These are phyloP conservation scores for Cercospora janseana DNA, from an alignment of 2,329 filamentous ascomycete species.

Conservation along the genomic window DNA sequence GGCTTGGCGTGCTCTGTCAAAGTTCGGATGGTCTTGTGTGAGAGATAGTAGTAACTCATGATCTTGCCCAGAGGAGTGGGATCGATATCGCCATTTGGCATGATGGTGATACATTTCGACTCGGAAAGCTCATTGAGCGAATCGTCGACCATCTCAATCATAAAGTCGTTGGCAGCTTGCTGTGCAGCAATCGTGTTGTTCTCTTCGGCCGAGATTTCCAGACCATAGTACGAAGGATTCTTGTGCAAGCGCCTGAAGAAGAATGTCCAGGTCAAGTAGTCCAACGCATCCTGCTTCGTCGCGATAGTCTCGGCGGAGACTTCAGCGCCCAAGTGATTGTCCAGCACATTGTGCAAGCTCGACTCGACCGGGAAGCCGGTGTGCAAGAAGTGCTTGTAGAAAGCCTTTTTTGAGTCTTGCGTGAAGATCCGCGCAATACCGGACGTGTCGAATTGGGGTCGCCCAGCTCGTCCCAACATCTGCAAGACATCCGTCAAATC, in stretches of 20 bases:
- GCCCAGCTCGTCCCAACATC: constrained; percentile 93
- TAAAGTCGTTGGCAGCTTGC: constrained; percentile 85
- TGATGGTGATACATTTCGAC: constrained; percentile 79
- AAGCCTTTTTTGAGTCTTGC: constrained; percentile 95
- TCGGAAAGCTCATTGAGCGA: constrained; percentile 78
- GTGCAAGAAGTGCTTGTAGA: constrained; percentile 98
- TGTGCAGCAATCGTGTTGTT: constrained; percentile 86
- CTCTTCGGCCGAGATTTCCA: constrained; percentile 88
- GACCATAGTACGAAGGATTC: constrained; percentile 95
- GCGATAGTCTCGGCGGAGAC: constrained; percentile 88
- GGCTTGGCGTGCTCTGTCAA: constrained; percentile 74
- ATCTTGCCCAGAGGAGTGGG: constrained; percentile 92
- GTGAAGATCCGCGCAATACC: constrained; percentile 97
- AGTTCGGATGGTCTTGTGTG: constrained; percentile 88
- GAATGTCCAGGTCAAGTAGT: constrained; percentile 99
- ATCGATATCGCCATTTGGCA: constrained; percentile 84
- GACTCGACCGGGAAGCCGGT: constrained; percentile 98
- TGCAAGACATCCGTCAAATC: constrained; percentile 96
- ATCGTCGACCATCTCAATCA: constrained; percentile 87
- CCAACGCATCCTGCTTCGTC: constrained; percentile 93
- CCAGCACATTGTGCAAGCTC: constrained; percentile 89
- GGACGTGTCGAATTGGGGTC: constrained; percentile 93
- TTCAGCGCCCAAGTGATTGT: constrained; percentile 95
- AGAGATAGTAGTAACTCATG: constrained; percentile 98
- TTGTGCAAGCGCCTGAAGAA: constrained; percentile 97